These are phyloP conservation scores for Microthlaspi erraticum DNA, from an alignment of 345 rosid genomes.

Conservation along the genomic window DNA sequence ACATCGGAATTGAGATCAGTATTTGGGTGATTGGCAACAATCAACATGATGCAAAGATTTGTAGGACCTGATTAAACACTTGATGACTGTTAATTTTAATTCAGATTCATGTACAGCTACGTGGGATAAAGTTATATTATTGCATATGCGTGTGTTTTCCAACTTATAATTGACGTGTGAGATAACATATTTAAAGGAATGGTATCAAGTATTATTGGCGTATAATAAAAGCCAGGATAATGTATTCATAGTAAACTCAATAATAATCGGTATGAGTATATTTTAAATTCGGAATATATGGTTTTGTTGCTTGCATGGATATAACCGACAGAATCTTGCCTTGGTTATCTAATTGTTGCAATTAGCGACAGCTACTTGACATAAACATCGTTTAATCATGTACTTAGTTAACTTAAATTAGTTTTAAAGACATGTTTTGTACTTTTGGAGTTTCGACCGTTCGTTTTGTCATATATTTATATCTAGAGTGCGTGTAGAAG, in stretches of 20 bases:
- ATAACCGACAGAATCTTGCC: constrained; percentile 33
- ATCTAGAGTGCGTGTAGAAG: background rate
- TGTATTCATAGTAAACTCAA: background rate
- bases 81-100: background rate
- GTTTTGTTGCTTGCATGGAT: constrained; percentile 30
- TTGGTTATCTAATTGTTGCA: constrained; percentile 19
- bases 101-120: background rate
- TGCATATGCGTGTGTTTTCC: background rate
- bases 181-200: constrained; percentile 24
- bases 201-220: background rate
- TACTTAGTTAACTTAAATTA: background rate
- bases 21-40: background rate
- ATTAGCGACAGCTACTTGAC: constrained; percentile 36
- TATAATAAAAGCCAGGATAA: constrained; percentile 9
- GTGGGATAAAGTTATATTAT: background rate
- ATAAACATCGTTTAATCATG: constrained; percentile 1
- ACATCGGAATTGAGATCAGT: background rate
- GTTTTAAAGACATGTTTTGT: constrained; percentile 15
- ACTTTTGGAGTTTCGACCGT: constrained; percentile 25
- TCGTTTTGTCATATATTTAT: constrained; percentile 12
- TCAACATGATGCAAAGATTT: background rate
- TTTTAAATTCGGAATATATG: background rate
- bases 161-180: background rate
- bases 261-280: background rate
- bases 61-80: background rate